Base-by-base conservation (phyloP, 2,329 filamentous ascomycete species). In the Monosporascus cannonballus region DNA sequence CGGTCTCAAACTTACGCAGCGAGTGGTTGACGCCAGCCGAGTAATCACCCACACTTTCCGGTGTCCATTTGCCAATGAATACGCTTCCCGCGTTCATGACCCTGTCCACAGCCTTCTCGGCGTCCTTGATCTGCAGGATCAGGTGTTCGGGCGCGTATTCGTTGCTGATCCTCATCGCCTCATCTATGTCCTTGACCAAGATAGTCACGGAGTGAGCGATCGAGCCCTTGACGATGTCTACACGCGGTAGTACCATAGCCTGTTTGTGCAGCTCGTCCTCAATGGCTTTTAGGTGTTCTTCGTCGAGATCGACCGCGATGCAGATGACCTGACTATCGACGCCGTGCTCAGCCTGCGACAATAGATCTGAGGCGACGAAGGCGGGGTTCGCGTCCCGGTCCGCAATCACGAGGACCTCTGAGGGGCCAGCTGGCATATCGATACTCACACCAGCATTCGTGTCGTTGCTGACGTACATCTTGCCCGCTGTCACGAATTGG, bases 401-500 rank as follows among this genome's bases (percentile, higher is more conserved):
- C 30, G 94, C 94, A 49, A 99, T 80, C 52, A 99, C 94, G n/a
- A 99, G 81, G 3, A 99, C 91, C 70, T 99, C 94, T 37, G 91
- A 96, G 0, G 94, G 94, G 0, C 94, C 94, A 37, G 94, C 94
- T 11, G 94, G 94, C 94, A 99, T 99, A 68, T 99, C 94, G 64
- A 99, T 99, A 71, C 90, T 87, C 41, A 96, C 92, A 22, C 90
- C 89, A 14, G 94, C 94, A 55, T 91, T 95, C 45, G 94, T 97
- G 69, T 99, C 94, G 71, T 99, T 99, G 71, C 87, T 90, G 44
- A 99, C 94, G 63, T 92, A 81, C 94, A 99, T 99, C 81, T 99
- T 99, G 50, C 90, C 94, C 1, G 94, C 94, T 0, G 94, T 99
- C 41, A 99, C 94, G 67, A 97, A 99, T 71, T 97, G 94, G 73